Base-by-base conservation (phyloP, 805 yeast species). In the Spathaspora gorwiae region DNA sequence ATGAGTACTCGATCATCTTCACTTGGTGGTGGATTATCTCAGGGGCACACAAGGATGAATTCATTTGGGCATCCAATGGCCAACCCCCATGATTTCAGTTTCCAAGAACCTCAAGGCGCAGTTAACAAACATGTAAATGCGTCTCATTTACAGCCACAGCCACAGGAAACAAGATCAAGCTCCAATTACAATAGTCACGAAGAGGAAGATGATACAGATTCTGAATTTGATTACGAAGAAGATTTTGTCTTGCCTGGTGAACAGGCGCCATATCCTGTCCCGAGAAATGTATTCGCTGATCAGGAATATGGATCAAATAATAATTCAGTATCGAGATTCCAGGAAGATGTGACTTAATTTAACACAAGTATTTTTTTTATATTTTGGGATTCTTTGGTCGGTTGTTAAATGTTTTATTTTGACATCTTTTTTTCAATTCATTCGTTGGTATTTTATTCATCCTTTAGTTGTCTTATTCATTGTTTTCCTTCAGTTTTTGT, bases 11-110 rank as follows among this genome's bases (percentile, higher is more conserved):
- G 48, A 15, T 36, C 49, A 6, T 46, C 52, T 5, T 37, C 48
- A n/a, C n/a, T 37, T 29, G 46, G 46, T 26, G 43, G 43, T 24
- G 41, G 36, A 27, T 26, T 24, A 11, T 33, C 42, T 24, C 12
- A 14, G n/a, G 45, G 48, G n/a, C 64, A 63, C 43, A 52, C 68
- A 7, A 45, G 68, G 33, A 54, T 55, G 45, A 62, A 61, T 45
- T 60, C 69, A 15, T 50, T 52, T 39, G 60, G 60, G 1, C 55
- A 61, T 40, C 59, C 60, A 11, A 45, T 54, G 44, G 57, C 56
- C 7, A 42, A 47, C 24, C 53, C 57, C 6, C 55, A 56, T 37
- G 59, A 59, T 37, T 55, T 55, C 42, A 47, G 55, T 41, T 52
- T 57, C 35, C 47, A 53, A 33, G 64, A 57, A 33, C 37, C 46